Evolutionary conservation across 2,329 filamentous ascomycete genomes (phyloP), one percentile per base, ranked within the genome.

Genomic region (Claviceps paspali): DNA sequence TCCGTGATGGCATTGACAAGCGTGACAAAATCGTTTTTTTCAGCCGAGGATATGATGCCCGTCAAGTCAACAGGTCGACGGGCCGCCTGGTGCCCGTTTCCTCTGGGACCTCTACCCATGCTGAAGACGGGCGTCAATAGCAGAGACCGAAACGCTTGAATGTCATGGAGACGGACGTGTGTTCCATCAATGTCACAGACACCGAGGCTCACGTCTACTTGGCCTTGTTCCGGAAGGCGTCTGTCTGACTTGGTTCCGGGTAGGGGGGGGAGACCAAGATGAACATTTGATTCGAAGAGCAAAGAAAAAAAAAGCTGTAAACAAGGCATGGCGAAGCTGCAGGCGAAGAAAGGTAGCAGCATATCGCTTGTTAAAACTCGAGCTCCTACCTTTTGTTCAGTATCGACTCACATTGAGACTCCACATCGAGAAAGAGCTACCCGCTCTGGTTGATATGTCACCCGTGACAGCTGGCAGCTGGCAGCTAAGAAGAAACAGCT

Each of bases 1-100:
- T 76, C 71, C 26, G 66, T 68, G 43, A 75, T 68, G 32, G 62
- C 61, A 19, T 52, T 59, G 40, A 73, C 53, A 10, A 79, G 60
- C 3, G 60, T 56, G n/a, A 60, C 54, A 29, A 79, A 52, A 40
- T 76, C 70, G 23, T 59, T 58, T 45, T 62, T 66, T 47, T 76
- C 69, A 2, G 61, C 55, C 4, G 53, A 32, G 15, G 55, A 67
- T 27, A 76, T 51, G 36, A 70, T 49, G 19, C 60, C 59, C 36
- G 64, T 71, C 43, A 76, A 46, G 42, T 75, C 70, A 29, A 67
- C 61, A 27, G 67, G 57, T 14, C 65, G 62, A 40, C 61, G 63
- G 40, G 53, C 51, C 29, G 50, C 47, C 33, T 49, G 56, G 40
- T 50, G 53, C 34, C 46, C 47, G 38, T 47, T 52, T 45, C 51